A percentile compares a stretch with the other conserved stretches of the same genome.
These are phyloP conservation scores for Pyrenochaeta sp. DNA, from an alignment of 2,329 filamentous ascomycete species.

Conservation along the genomic window DNA sequence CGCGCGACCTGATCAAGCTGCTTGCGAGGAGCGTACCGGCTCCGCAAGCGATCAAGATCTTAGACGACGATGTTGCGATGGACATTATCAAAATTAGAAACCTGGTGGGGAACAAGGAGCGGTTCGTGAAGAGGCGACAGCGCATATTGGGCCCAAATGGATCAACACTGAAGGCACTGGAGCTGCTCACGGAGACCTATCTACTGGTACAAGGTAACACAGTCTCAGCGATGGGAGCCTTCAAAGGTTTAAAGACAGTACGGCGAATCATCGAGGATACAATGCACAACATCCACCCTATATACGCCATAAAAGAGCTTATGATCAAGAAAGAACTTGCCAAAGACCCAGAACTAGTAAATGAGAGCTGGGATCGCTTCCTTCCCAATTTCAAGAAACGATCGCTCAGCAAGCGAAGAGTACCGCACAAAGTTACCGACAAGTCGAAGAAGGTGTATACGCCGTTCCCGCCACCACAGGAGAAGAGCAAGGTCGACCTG, in stretches of 20 bases:
- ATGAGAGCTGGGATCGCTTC: slow-evolving; percentile 95
- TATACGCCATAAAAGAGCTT: slow-evolving; percentile 93
- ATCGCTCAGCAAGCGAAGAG: slow-evolving; percentile 81
- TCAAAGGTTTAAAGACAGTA: slow-evolving; percentile 92
- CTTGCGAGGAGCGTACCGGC: slow-evolving; percentile 85
- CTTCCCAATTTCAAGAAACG: slow-evolving; percentile 97
- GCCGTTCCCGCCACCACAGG: slow-evolving; percentile 93
- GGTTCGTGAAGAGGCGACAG: slow-evolving; percentile 94
- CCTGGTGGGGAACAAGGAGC: slow-evolving; percentile 90
- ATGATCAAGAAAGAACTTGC: slow-evolving; percentile 94
- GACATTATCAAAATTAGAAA: slow-evolving; percentile 96
- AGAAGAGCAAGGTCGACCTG: slow-evolving; percentile 98
- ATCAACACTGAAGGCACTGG: slow-evolving; percentile 90
- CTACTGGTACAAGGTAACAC: slow-evolving; percentile 97
- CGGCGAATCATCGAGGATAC: slow-evolving; percentile 87
- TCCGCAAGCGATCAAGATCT: slow-evolving; percentile 90
- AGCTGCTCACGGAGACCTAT: slow-evolving; percentile 86
- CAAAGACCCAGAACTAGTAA: slow-evolving; percentile 84
- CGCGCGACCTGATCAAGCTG: slow-evolving; percentile 92
- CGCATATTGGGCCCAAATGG: slow-evolving; percentile 91
- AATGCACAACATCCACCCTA: slow-evolving; percentile 92
- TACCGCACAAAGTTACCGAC: slow-evolving; percentile 86
- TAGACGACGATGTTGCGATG: slow-evolving; percentile 89
- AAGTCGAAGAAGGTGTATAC: slow-evolving; percentile 96
- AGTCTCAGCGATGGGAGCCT: slow-evolving; percentile 88